Conservation (phyloP, 805 yeast genomes). For the Wickerhamiella nectarea region DNA sequence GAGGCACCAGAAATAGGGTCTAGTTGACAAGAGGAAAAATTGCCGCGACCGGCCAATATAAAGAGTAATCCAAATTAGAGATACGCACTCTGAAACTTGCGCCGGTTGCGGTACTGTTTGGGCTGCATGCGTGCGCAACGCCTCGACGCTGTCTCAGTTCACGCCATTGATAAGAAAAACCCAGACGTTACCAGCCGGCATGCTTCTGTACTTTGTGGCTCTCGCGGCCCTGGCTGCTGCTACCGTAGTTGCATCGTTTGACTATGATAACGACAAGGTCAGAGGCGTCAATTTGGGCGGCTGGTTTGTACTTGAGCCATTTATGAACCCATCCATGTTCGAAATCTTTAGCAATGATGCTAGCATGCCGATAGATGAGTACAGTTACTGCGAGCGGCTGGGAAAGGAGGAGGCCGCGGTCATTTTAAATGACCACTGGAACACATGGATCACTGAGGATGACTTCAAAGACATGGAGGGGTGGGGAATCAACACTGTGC, state of each 20-base stretch:
- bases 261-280: constrained; percentile 19
- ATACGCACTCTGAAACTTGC: not conserved
- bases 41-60: too few species aligned
- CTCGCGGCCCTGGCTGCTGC: not conserved
- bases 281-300: constrained; percentile 63
- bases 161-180: not conserved
- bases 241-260: constrained; percentile 9
- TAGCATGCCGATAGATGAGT: constrained; percentile 65
- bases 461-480: constrained; percentile 46
- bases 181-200: not conserved
- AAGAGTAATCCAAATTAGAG: too few species aligned
- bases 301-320: constrained; percentile 78
- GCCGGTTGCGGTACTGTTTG: too few species aligned
- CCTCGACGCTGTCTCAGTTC: not conserved
- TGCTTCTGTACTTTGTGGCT: not conserved
- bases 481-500: constrained; percentile 46
- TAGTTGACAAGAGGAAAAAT: too few species aligned
- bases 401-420: constrained; percentile 44
- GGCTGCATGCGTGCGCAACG: not conserved
- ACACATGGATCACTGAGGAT: constrained; percentile 51
- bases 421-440: constrained; percentile 57
- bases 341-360: constrained; percentile 17
- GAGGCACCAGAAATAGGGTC: too few species aligned
- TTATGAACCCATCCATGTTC: constrained; percentile 52
- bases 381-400: constrained; percentile 42